Evolutionary conservation across 2,329 filamentous ascomycete species (phyloP).

Genomic region (Harringtonia aguacate): DNA sequence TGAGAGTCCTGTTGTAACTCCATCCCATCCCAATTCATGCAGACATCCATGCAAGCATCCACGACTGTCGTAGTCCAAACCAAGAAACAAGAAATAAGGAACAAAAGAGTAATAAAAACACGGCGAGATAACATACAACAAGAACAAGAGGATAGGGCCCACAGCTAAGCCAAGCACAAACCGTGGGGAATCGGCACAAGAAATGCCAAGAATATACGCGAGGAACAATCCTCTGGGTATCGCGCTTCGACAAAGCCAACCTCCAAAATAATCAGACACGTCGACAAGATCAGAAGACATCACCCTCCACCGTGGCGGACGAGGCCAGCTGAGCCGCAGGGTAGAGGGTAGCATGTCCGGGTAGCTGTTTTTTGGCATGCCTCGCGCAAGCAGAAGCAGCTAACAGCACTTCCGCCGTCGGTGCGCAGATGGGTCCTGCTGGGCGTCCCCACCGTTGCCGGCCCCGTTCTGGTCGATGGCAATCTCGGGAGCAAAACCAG

Average conservation of each 20-base stretch:
- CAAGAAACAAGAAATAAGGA: not conserved
- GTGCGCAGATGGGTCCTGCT: constrained; percentile 1
- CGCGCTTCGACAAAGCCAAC: not conserved
- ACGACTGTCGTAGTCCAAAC: not conserved
- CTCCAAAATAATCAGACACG: not conserved
- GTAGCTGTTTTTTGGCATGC: too few species aligned
- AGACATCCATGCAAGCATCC: not conserved
- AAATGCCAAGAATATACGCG: not conserved
- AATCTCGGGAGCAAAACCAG: constrained; percentile 40
- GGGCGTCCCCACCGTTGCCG: not conserved
- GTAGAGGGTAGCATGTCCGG: not conserved
- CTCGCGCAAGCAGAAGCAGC: too few species aligned
- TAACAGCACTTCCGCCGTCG: constrained; percentile 10
- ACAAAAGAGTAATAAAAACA: not conserved
- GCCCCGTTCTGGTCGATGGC: constrained; percentile 31
- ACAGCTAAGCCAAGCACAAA: not conserved
- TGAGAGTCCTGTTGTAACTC: too few species aligned
- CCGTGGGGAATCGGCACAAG: not conserved
- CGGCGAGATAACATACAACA: not conserved
- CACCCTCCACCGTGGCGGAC: too few species aligned
- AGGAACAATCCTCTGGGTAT: not conserved
- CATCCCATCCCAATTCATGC: too few species aligned
- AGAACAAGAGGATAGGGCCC: not conserved
- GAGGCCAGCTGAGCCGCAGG: too few species aligned
- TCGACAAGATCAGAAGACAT: too few species aligned